Evolutionary conservation across 345 rosid species (phyloP), one percentile per base, ranked within the genome.

Genomic region (Arabis alpina): DNA sequence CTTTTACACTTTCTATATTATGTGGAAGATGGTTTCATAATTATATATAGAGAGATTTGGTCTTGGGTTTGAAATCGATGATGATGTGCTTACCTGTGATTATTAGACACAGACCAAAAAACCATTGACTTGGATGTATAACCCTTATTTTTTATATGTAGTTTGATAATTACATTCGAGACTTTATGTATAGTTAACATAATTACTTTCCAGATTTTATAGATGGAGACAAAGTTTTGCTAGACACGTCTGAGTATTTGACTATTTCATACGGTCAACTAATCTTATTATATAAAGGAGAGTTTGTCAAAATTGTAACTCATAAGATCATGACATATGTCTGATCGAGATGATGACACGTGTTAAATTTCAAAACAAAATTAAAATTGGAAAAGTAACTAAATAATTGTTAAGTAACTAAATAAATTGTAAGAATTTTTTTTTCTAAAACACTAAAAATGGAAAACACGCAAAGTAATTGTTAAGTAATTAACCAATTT

Each of bases 41-140:
- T 42, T 60, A 67, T 59, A 50, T 66, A 50, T 58, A 47, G 8
- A 40, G 41, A 57, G 53, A 50, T 48, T 36, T 14, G 53, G 71
- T 73, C 76, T 56, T 28, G 43, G 34, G 28, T 34, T 61, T 70
- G 74, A 37, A 34, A 23, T 24, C 6, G 54, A 59, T 66, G 72
- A 73, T 23, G 24, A 41, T 73, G 42, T 59, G 61, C 67, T 44
- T 66, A 36, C 66, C 56, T 66, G 68, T 44, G 36, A 37, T 16
- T 9, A 1, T 19, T 41, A 39, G 71, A 48, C 64, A 6, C 42
- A 27, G 28, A 66, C 54, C 66, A 50, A 41, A 48, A 10, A 66
- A 58, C 49, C 55, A 42, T 73, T 73, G 77, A 73, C 77, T 65
- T 64, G 39, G 57, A 72, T 64, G 71, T 43, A 19, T 71, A 62